Evolutionary conservation across 2,329 filamentous ascomycete genomes (phyloP).

Genomic region (Alternaria arborescens): DNA sequence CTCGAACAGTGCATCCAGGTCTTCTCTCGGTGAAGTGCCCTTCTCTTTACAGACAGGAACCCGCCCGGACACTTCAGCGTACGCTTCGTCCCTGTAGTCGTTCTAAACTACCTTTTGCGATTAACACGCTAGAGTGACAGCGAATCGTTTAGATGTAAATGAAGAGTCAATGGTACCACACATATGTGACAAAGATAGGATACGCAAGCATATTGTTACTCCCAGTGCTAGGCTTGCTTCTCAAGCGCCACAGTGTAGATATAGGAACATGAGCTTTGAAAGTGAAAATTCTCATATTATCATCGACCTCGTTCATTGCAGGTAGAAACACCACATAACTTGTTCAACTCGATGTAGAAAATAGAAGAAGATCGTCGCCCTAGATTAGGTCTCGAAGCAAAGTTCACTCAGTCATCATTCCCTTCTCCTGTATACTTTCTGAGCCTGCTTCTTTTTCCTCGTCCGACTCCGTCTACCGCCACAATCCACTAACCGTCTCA

Average conservation of each 20-base stretch:
- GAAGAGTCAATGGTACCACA: too few relatives aligned
- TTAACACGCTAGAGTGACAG: too few relatives aligned
- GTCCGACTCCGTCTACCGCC: constrained; percentile 19
- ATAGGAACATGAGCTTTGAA: background rate
- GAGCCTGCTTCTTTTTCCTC: background rate
- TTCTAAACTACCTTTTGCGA: too few relatives aligned
- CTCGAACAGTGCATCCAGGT: background rate
- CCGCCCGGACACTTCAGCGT: too few relatives aligned
- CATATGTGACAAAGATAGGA: background rate
- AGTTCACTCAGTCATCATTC: background rate
- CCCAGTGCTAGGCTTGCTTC: background rate
- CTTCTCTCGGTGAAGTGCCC: background rate
- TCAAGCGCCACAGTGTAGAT: background rate
- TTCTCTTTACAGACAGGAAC: background rate
- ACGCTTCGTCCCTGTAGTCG: too few relatives aligned
- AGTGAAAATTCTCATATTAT: background rate
- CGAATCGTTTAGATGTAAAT: too few relatives aligned
- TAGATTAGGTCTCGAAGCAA: background rate
- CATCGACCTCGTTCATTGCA: background rate
- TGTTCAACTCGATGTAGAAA: background rate
- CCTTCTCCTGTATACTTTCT: background rate
- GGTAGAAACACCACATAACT: background rate
- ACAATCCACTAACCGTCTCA: constrained; percentile 71
- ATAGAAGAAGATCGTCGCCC: background rate
- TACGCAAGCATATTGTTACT: background rate